These are phyloP conservation scores for Astragalus membranaceus DNA, from an alignment of 306 rosid species.

Conservation along the genomic window DNA sequence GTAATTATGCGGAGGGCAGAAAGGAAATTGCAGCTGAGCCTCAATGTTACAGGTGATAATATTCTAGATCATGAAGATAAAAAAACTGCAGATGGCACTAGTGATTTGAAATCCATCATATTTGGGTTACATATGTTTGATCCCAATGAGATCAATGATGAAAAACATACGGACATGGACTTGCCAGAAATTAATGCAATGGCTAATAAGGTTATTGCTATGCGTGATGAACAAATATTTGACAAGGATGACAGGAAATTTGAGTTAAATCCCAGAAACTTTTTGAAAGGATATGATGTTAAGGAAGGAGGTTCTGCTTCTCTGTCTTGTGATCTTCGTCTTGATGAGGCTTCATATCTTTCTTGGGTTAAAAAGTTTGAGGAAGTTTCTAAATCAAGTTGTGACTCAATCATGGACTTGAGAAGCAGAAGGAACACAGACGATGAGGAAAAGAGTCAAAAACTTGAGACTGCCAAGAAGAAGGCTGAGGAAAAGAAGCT, in stretches of 20 bases:
- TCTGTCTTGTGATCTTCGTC: conserved; percentile 37
- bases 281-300: conserved; percentile 32
- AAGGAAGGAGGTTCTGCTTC: conserved; percentile 33
- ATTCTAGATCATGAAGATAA: conserved; percentile 38
- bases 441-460: conserved; percentile 42
- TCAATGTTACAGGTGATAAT: conserved; percentile 67
- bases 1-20: conserved; percentile 91
- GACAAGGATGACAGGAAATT: conserved; percentile 57
- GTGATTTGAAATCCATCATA: conserved; percentile 76
- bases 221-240: conserved; percentile 36
- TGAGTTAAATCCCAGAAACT: conserved; percentile 51
- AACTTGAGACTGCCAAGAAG: conserved; percentile 66
- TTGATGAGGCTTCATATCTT: conserved; percentile 74
- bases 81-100: conserved; percentile 45
- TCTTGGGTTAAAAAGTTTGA: conserved; percentile 86
- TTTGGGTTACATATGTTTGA: conserved; percentile 66
- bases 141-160: conserved; percentile 41
- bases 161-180: conserved; percentile 33
- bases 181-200: conserved; percentile 50
- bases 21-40: conserved; percentile 76
- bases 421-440: conserved; percentile 37
- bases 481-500: conserved; percentile 75
- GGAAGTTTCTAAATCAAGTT: conserved; percentile 51
- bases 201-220: conserved; percentile 65
- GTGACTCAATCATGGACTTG: conserved; percentile 32